Percentiles rank a stretch among this genome's conserved stretches.
phyloP scores from a whole-genome alignment of 2,329 filamentous ascomycete species.

The Hymenoscyphus scutula region DNA sequence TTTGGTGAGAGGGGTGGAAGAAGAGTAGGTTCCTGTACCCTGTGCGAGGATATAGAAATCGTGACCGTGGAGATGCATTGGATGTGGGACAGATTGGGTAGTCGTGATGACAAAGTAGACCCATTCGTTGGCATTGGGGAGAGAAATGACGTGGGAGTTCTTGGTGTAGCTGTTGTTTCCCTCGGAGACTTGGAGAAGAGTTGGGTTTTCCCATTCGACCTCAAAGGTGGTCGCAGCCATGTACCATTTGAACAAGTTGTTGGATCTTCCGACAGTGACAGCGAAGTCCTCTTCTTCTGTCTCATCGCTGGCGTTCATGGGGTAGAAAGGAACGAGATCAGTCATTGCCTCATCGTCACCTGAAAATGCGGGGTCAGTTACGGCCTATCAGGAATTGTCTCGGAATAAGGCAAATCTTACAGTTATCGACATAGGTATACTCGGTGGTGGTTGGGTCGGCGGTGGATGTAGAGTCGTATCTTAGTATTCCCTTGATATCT shows the following conservation, averaged over 20 bases:
- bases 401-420: neutral
- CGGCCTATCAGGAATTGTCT: too few species aligned
- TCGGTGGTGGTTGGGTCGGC: constrained; percentile 7
- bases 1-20: neutral
- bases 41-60: constrained; percentile 14
- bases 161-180: constrained; percentile 20
- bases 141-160: constrained; percentile 2
- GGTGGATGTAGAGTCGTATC: constrained; percentile 4
- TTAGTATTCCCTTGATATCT: constrained; percentile 9
- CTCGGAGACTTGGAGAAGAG: constrained; percentile 27
- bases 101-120: constrained; percentile 11
- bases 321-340: constrained; percentile 25
- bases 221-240: constrained; percentile 45
- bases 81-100: constrained; percentile 4
- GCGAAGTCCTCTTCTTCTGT: constrained; percentile 1
- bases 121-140: constrained; percentile 4
- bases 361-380: too few species aligned
- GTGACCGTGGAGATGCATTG: constrained; percentile 16
- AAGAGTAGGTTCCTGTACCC: neutral
- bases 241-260: constrained; percentile 43
- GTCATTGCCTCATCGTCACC: constrained; percentile 18
- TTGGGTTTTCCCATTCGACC: constrained; percentile 23
- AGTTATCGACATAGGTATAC: constrained; percentile 20
- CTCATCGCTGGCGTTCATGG: constrained; percentile 16
- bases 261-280: constrained; percentile 15